Conservation (phyloP, 1,284 basidiomycete genomes). For the Leccinum pachyderme region DNA sequence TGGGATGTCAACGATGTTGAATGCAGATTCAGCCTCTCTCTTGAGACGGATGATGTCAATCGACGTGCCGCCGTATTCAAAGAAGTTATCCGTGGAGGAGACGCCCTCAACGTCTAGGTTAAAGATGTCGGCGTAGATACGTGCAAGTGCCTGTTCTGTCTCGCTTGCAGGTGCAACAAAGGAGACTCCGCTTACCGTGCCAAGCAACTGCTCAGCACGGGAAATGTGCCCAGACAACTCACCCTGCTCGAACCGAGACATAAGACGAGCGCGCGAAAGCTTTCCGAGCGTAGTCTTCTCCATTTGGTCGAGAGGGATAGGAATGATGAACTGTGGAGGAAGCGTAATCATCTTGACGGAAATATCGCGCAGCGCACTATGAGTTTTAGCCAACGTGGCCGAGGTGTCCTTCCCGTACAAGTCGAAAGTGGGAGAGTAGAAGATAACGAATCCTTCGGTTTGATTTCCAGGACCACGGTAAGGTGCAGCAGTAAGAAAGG, state of each 20-base stretch:
- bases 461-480: slow-evolving; percentile 26
- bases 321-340: slow-evolving; percentile 22
- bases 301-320: slow-evolving; percentile 24
- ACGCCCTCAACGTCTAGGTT: slow-evolving; percentile 18
- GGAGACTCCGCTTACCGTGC: slow-evolving; percentile 12
- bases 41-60: slow-evolving; percentile 32
- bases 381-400: slow-evolving; percentile 13
- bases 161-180: slow-evolving; percentile 20
- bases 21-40: slow-evolving; percentile 30
- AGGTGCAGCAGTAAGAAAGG: slow-evolving; percentile 33
- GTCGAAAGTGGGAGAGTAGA: slow-evolving; percentile 27
- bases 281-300: slow-evolving; percentile 29
- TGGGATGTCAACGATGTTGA: slow-evolving; percentile 36
- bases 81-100: slow-evolving; percentile 27
- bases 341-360: slow-evolving; percentile 28
- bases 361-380: slow-evolving; percentile 20
- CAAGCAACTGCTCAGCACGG: slow-evolving; percentile 21
- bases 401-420: slow-evolving; percentile 18
- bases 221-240: slow-evolving; percentile 17
- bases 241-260: slow-evolving; percentile 22
- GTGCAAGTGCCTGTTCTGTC: slow-evolving; percentile 19
- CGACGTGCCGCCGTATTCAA: slow-evolving; percentile 29
- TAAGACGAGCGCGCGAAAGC: slow-evolving; percentile 23
- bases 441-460: slow-evolving; percentile 26
- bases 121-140: slow-evolving; percentile 26